A percentile compares a stretch with the other conserved stretches of the same genome.
Conservation (phyloP, 345 rosid species). For the Erysimum cheiranthoides region DNA sequence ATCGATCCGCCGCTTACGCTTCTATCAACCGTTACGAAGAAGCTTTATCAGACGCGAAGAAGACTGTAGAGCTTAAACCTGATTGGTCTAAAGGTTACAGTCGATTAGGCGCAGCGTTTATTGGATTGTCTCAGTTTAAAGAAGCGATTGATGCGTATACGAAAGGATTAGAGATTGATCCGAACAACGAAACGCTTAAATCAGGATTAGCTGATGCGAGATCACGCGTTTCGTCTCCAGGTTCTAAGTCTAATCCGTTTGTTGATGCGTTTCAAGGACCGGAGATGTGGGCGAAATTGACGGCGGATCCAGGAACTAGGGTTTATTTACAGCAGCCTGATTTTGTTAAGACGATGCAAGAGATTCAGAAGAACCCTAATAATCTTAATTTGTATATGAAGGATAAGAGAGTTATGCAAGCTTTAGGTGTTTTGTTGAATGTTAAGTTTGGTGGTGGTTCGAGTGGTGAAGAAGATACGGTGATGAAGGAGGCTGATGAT, state of each 20-base stretch:
- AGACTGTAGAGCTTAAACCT: constrained; percentile 90
- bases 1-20: constrained; percentile 91
- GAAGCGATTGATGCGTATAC: constrained; percentile 72
- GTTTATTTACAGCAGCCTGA: constrained; percentile 75
- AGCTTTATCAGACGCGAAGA: constrained; percentile 81
- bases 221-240: constrained; percentile 45
- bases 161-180: constrained; percentile 85
- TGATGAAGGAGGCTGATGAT: constrained; percentile 58
- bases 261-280: constrained; percentile 78
- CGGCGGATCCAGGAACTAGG: constrained; percentile 87
- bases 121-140: constrained; percentile 60
- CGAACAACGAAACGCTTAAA: constrained; percentile 74
- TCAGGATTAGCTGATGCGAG: constrained; percentile 77
- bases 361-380: constrained; percentile 81
- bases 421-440: constrained; percentile 83
- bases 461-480: constrained; percentile 63
- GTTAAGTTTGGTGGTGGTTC: constrained; percentile 60
- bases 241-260: constrained; percentile 53
- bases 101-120: constrained; percentile 85
- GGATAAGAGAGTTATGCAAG: constrained; percentile 96
- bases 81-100: constrained; percentile 97
- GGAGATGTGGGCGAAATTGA: constrained; percentile 94
- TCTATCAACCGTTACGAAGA: constrained; percentile 73
- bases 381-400: constrained; percentile 76
- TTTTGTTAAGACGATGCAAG: constrained; percentile 87